Evolutionary conservation across 2,329 filamentous ascomycete genomes (phyloP).

Genomic region (Apiospora hydei): DNA sequence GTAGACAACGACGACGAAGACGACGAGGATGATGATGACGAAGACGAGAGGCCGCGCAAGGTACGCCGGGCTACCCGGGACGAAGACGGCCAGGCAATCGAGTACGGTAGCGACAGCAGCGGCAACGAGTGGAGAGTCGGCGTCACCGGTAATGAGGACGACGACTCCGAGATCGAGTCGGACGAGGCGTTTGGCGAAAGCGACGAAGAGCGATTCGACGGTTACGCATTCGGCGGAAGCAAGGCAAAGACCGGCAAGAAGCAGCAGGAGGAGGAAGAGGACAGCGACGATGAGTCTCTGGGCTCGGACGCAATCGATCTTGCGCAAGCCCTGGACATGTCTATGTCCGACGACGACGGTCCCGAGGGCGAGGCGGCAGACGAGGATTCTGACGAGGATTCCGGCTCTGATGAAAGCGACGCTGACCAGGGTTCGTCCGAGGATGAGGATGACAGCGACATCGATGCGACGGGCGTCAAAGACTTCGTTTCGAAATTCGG

Average conservation of each 20-base stretch:
- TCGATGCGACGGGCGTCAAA: constrained; percentile 57
- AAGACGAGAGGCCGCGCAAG: constrained; percentile 59
- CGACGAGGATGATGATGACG: constrained; percentile 68
- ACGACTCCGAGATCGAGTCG: constrained; percentile 70
- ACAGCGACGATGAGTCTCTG: constrained; percentile 64
- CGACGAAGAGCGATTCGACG: constrained; percentile 85
- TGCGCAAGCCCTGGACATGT: constrained; percentile 60
- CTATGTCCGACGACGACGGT: constrained; percentile 55
- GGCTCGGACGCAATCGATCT: constrained; percentile 67
- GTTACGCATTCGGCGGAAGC: constrained; percentile 66
- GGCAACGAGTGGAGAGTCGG: constrained; percentile 88
- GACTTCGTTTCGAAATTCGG: constrained; percentile 68
- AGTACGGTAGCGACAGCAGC: constrained; percentile 83
- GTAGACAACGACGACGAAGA: constrained; percentile 56
- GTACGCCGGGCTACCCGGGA: constrained; percentile 53
- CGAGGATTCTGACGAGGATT: constrained; percentile 50
- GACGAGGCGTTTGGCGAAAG: constrained; percentile 88
- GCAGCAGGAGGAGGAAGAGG: constrained; percentile 61
- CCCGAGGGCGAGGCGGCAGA: constrained; percentile 58
- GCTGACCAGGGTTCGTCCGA: constrained; percentile 53
- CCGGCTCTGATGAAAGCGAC: constrained; percentile 52
- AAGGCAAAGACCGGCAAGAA: constrained; percentile 59
- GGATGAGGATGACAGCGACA: constrained; percentile 54
- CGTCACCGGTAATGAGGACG: constrained; percentile 64
- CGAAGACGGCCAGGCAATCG: constrained; percentile 64